phyloP scores from a whole-genome alignment of 2,329 filamentous ascomycete species.

The Ceratocystis lukuohia region DNA sequence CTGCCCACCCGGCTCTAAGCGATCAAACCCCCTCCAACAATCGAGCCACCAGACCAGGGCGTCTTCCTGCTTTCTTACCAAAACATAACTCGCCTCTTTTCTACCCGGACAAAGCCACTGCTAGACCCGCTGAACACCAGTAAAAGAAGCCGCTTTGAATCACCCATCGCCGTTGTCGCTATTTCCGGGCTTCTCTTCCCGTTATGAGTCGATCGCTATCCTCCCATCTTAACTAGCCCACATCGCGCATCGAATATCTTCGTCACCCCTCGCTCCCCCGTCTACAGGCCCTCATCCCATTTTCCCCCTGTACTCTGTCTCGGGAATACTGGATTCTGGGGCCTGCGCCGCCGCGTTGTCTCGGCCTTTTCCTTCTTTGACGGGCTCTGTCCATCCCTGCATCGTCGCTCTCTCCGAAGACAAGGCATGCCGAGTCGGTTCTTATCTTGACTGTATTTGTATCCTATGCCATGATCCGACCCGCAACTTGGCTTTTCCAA shows the following conservation, averaged over 20 bases:
- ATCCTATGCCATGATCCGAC: not conserved
- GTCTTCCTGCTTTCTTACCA: not conserved
- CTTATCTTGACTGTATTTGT: not conserved
- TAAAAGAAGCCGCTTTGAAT: too few species aligned
- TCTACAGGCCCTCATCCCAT: not conserved
- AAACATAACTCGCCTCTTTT: not conserved
- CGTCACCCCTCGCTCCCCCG: not conserved
- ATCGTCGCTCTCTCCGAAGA: not conserved
- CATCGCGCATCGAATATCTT: not conserved
- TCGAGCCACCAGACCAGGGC: not conserved
- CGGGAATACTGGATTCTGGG: not conserved
- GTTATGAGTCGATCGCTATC: too few species aligned
- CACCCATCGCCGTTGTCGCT: not conserved
- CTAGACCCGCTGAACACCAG: not conserved
- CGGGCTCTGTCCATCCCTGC: not conserved
- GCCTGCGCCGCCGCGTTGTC: not conserved
- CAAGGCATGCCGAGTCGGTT: not conserved
- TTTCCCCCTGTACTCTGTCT: not conserved
- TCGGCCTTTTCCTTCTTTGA: not conserved
- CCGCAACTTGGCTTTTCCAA: not conserved
- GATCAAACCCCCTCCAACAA: not conserved
- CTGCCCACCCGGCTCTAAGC: not conserved
- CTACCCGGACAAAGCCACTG: not conserved
- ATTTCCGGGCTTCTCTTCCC: too few species aligned
- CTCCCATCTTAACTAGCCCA: too few species aligned